phyloP scores from a whole-genome alignment of 179 eudicot genomes.

The Silene coronaria region DNA sequence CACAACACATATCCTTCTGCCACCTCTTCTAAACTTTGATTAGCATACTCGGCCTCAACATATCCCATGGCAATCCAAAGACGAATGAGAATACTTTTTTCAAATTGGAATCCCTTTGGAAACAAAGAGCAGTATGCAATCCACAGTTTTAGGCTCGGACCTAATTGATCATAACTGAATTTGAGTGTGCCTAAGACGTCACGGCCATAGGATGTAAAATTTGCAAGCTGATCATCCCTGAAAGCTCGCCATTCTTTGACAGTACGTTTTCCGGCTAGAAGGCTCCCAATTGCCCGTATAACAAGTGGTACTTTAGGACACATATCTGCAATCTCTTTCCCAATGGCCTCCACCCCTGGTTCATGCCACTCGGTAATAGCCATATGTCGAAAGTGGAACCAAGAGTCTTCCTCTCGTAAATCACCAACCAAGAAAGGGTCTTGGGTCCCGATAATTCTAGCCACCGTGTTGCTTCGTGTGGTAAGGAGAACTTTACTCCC shows the following conservation, averaged over 20 bases:
- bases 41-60: background rate
- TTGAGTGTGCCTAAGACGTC: background rate
- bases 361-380: constrained; percentile 2
- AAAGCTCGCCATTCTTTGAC: background rate
- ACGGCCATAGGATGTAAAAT: background rate
- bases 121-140: background rate
- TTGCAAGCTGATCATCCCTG: background rate
- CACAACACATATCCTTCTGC: background rate
- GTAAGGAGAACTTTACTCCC: constrained; percentile 17
- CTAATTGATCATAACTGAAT: background rate
- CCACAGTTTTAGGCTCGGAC: background rate
- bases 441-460: background rate
- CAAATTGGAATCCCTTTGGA: background rate
- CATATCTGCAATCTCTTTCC: constrained; percentile 6
- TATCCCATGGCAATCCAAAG: constrained; percentile 7
- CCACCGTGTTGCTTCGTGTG: constrained; percentile 5
- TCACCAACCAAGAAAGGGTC: background rate
- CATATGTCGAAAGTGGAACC: background rate
- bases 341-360: background rate
- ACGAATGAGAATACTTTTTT: background rate
- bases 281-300: background rate
- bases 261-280: background rate
- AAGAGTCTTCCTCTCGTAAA: background rate
- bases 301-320: constrained; percentile 19
- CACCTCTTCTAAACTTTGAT: background rate